Evolutionary conservation across 202 grass and related monocot species (phyloP).

Genomic region (Musa balbisiana): DNA sequence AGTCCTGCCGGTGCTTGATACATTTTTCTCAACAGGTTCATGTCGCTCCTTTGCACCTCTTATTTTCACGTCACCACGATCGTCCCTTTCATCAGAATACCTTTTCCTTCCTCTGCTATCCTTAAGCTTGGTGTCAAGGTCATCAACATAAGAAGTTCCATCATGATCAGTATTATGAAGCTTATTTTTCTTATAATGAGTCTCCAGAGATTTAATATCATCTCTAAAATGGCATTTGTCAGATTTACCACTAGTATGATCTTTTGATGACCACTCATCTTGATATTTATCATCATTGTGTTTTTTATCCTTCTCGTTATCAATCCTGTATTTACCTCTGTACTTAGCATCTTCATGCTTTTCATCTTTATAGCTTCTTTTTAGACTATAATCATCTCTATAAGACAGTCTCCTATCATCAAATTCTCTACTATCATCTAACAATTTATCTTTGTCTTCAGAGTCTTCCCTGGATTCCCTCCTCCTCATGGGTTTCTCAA

Average conservation of each 20-base stretch:
- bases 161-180: slow-evolving; percentile 17
- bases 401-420: slow-evolving; percentile 26
- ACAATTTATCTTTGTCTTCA: slow-evolving; percentile 32
- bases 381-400: slow-evolving; percentile 15
- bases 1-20: slow-evolving; percentile 22
- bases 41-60: slow-evolving; percentile 31
- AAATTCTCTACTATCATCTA: slow-evolving; percentile 25
- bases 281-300: slow-evolving; percentile 25
- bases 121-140: slow-evolving; percentile 27
- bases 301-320: slow-evolving; percentile 29
- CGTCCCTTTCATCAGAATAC: slow-evolving; percentile 24
- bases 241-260: slow-evolving; percentile 17
- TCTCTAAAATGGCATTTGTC: slow-evolving; percentile 29
- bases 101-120: slow-evolving; percentile 43
- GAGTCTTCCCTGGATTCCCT: slow-evolving; percentile 21
- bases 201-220: slow-evolving; percentile 22
- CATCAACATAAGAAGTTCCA: slow-evolving; percentile 20
- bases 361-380: slow-evolving; percentile 37
- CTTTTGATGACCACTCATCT: slow-evolving; percentile 28
- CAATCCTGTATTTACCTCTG: slow-evolving; percentile 29
- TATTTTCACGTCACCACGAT: slow-evolving; percentile 24
- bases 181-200: slow-evolving; percentile 27
- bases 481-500: slow-evolving; percentile 24
- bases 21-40: slow-evolving; percentile 23
- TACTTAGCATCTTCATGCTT: slow-evolving; percentile 28